Conservation (phyloP, 768 basidiomycete genomes). For the Hemileccinum rubropunctum region DNA sequence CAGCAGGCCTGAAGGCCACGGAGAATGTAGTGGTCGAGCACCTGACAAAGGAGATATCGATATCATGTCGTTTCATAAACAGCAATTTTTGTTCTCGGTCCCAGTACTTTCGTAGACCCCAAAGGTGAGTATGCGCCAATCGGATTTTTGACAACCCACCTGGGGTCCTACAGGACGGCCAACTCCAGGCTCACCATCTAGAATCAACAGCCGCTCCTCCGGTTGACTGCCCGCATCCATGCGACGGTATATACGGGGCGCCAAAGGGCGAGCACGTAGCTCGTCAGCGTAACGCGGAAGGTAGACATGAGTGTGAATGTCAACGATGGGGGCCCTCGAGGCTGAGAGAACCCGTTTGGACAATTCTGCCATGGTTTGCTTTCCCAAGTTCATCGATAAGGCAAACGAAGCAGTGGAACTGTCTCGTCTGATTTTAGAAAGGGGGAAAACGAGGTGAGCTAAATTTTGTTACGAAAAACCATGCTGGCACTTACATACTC, state of each 20-base stretch:
- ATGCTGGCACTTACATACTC: slow-evolving; percentile 13
- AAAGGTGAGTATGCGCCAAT: slow-evolving; percentile 10
- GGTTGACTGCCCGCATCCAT: slow-evolving; percentile 39
- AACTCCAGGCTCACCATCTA: slow-evolving; percentile 75
- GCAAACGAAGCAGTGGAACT: slow-evolving; percentile 5
- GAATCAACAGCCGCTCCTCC: slow-evolving; percentile 72
- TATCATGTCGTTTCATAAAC: slow-evolving; percentile 84
- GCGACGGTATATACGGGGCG: slow-evolving; percentile 63
- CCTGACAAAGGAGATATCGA: slow-evolving; percentile 80
- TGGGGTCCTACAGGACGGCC: slow-evolving; percentile 81
- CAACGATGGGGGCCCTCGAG: slow-evolving; percentile 50
- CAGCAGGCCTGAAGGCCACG: slow-evolving; percentile 9
- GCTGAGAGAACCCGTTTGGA: slow-evolving; percentile 16
- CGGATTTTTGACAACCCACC: slow-evolving; percentile 32
- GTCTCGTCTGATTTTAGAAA: slow-evolving; percentile 11
- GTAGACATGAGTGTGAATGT: slow-evolving; percentile 87
- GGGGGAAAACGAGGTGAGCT: slow-evolving; percentile 13
- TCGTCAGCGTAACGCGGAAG: slow-evolving; percentile 74
- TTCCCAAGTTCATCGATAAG: slow-evolving; percentile 31
- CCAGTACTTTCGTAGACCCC: slow-evolving; percentile 56
- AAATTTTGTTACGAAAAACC: slow-evolving; percentile 14
- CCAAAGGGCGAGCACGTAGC: slow-evolving; percentile 58
- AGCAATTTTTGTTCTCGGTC: slow-evolving; percentile 71
- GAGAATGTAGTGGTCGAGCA: slow-evolving; percentile 23
- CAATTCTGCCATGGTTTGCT: slow-evolving; percentile 23